Evolutionary conservation across 164 flowering plant genomes (phyloP), one percentile per base, ranked within the genome.

Genomic region (Umbellularia californica): DNA sequence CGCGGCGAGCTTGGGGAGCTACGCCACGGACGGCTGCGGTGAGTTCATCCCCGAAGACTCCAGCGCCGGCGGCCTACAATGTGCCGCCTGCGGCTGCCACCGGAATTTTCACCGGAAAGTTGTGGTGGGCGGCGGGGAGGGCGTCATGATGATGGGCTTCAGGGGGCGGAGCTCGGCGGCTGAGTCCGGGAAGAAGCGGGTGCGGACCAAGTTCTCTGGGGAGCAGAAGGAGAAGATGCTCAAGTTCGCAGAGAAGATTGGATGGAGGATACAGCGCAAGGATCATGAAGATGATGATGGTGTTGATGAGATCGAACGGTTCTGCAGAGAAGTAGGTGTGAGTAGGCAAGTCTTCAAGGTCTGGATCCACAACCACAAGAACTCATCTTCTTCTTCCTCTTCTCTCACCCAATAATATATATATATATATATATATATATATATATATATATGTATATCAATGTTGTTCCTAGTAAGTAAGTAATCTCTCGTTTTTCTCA

Each of bases 341-440:
- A 78, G 79, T 23, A 72, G 83, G 33, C 80, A 75, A 68, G 79
- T 81, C 20, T 78, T 78, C 72, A 81, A 81, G 72, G 81, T 78
- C 9, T 81, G 83, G 81, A 81, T 81, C 81, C 83, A 81, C 66
- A 81, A 81, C 27, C 81, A 81, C 66, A 81, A 81, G 73, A 50
- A 65, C 69, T n/a, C 41, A 1, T 23, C 70, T 5, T 28, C 74
- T 24, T 73, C 62, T 65, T 27, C 70, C 20, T 73, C 80, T 73
- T 69, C 71, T 69, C 71, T 69, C 19, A 41, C 71, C 15, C 71
- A 67, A 28, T 30, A 30, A 67, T 3, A 22, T 63, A 10, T 15
- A 20, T 0, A 27, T 27, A 27, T 27, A 27, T 27, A 27, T 27
- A 27, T 27, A 2, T 27, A 27, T 65, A 7, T 30, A 30, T 30